Evolutionary conservation across 768 basidiomycete genomes (phyloP).

Genomic region (Lentinula boryana): DNA sequence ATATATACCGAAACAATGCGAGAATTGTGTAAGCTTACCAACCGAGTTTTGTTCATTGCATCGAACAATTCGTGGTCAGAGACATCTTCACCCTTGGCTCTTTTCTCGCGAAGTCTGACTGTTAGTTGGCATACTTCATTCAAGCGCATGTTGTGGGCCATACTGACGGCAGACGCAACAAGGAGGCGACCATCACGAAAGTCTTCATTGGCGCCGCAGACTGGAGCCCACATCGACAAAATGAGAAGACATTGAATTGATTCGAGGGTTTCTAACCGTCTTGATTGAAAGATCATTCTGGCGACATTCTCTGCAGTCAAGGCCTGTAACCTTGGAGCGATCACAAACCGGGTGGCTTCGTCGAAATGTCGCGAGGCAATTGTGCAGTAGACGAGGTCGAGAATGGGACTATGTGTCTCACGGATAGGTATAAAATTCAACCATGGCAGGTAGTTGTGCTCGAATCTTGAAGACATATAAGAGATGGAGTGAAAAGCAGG

Average conservation of each 20-base stretch:
- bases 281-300: constrained; percentile 33
- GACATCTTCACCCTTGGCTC: constrained; percentile 16
- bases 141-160: constrained; percentile 36
- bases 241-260: constrained; percentile 32
- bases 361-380: constrained; percentile 34
- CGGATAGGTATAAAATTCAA: constrained; percentile 28
- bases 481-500: not conserved
- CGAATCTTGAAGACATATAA: constrained; percentile 22
- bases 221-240: constrained; percentile 33
- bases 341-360: constrained; percentile 21
- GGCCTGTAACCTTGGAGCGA: constrained; percentile 27
- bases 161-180: constrained; percentile 27
- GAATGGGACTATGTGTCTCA: constrained; percentile 21
- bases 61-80: constrained; percentile 17
- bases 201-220: constrained; percentile 15
- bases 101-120: constrained; percentile 17
- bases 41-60: constrained; percentile 29
- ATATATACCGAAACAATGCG: not conserved
- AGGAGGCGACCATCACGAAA: not conserved
- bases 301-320: constrained; percentile 32
- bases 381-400: constrained; percentile 35
- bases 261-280: constrained; percentile 26
- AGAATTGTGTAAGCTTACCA: constrained; percentile 19
- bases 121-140: constrained; percentile 28
- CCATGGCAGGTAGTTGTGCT: constrained; percentile 36